Base-by-base conservation (phyloP, 495 filamentous ascomycete species). In the Penicillium lagena region DNA sequence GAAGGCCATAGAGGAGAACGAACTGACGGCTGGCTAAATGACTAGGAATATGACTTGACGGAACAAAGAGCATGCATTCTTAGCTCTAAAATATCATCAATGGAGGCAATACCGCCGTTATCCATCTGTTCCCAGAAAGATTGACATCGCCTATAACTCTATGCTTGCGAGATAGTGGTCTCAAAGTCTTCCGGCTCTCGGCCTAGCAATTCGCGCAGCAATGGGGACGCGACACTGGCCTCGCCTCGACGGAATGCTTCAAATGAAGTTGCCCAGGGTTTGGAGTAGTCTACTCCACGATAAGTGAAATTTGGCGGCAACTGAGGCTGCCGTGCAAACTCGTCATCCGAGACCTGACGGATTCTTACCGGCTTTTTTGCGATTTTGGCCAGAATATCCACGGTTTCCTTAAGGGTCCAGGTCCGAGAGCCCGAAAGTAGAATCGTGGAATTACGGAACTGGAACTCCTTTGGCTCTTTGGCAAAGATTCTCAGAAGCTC, bases 171-270 rank as follows among this genome's bases (percentile, higher is more conserved):
- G 22, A 22, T 22, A 0, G 49, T 54, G 15, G 58, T 53, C 39
- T 55, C 46, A 29, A 63, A 63, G 2, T 47, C 48, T 39, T 62
- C 59, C 1, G 66, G 67, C 45, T 52, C 45, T 12, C 68, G 46
- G 1, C 66, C 66, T 29, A 74, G 36, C 12, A 66, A 46, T 30
- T 58, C 48, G 34, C 49, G 46, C 33, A 71, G 41, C 15, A 60
- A 34, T 0, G 47, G 37, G 8, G 61, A 62, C 10, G 59, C 63
- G n/a, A 52, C 46, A 8, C 52, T 58, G 27, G 57, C 58, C 47
- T 72, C 67, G 0, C 69, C 71, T 10, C 45, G 53, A 27, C 56
- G 43, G 35, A 75, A 59, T 2, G 65, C 71, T 36, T 68, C 59
- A 49, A 61, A 73, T 1, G 61, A 55, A 7, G 63, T 71, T 10